These are phyloP conservation scores for Suillus cothurnatus DNA, from an alignment of 768 basidiomycete species.

Conservation along the genomic window DNA sequence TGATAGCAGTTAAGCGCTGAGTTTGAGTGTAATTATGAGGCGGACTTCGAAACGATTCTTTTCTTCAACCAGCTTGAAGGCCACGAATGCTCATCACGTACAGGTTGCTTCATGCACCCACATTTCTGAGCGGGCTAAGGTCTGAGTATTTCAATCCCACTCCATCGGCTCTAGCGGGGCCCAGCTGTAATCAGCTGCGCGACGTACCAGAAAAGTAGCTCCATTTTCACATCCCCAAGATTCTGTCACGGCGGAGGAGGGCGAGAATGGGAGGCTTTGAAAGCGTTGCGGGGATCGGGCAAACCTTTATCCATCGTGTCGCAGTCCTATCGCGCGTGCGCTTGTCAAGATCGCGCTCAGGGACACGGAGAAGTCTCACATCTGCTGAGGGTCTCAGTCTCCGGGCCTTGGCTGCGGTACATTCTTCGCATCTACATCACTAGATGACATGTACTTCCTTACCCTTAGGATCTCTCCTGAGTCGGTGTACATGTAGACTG, in stretches of 20 bases:
- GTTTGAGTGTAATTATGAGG: not conserved
- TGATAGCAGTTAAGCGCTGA: not conserved
- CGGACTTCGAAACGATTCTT: not conserved
- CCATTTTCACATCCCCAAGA: constrained; percentile 42
- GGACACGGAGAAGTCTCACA: not conserved
- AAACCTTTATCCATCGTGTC: constrained; percentile 15
- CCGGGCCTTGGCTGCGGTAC: not conserved
- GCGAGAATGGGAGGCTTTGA: constrained; percentile 41
- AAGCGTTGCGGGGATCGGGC: constrained; percentile 59
- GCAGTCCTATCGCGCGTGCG: constrained; percentile 11
- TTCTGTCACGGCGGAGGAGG: constrained; percentile 39
- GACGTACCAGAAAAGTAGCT: constrained; percentile 68
- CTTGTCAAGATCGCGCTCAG: not conserved
- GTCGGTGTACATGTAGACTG: not conserved
- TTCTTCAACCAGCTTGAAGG: constrained; percentile 50
- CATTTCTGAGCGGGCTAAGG: constrained; percentile 78
- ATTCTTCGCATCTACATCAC: not conserved
- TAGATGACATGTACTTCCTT: not conserved
- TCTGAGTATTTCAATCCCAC: constrained; percentile 74
- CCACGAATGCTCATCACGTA: constrained; percentile 68
- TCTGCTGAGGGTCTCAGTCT: not conserved
- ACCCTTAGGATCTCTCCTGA: not conserved
- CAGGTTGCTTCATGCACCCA: constrained; percentile 38
- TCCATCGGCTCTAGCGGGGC: constrained; percentile 63
- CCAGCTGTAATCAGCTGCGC: constrained; percentile 58